Conservation (phyloP, 129 eudicot genomes). For the Smallanthus sonchifolius region DNA sequence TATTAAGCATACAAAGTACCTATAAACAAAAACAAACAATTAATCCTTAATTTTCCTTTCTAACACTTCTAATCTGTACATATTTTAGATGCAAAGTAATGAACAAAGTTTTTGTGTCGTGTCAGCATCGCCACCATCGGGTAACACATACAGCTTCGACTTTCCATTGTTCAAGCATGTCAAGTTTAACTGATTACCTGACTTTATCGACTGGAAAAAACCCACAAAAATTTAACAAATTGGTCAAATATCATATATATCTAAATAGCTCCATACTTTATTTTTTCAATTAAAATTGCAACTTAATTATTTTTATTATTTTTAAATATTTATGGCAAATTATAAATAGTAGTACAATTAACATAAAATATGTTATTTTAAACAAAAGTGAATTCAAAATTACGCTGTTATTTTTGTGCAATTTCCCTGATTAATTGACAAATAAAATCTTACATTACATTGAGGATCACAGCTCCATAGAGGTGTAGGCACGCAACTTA, state of each 20-base stretch:
- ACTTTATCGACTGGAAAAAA: slow-evolving; percentile 11
- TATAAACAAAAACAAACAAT: slow-evolving; percentile 1
- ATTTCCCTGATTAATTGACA: background rate
- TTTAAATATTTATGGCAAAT: background rate
- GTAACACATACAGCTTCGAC: slow-evolving; percentile 30
- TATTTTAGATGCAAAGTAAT: slow-evolving; percentile 24
- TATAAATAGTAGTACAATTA: background rate
- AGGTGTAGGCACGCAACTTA: slow-evolving; percentile 73
- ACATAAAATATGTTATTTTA: background rate
- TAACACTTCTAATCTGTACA: background rate
- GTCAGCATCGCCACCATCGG: slow-evolving; percentile 3
- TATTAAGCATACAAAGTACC: background rate
- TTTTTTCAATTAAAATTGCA: background rate
- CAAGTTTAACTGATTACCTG: slow-evolving; percentile 23
- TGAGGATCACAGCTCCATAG: slow-evolving; percentile 55
- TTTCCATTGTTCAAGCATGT: slow-evolving; percentile 27
- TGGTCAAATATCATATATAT: background rate
- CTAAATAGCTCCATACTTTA: background rate
- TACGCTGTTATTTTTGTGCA: background rate
- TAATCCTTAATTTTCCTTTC: background rate
- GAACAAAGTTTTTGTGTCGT: slow-evolving; percentile 31
- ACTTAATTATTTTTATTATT: background rate
- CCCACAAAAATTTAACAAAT: background rate
- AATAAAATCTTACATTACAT: slow-evolving; percentile 42
- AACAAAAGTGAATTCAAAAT: background rate